These are phyloP conservation scores for Calonectria leucothoes DNA, from an alignment of 2,329 filamentous ascomycete species.

Conservation along the genomic window DNA sequence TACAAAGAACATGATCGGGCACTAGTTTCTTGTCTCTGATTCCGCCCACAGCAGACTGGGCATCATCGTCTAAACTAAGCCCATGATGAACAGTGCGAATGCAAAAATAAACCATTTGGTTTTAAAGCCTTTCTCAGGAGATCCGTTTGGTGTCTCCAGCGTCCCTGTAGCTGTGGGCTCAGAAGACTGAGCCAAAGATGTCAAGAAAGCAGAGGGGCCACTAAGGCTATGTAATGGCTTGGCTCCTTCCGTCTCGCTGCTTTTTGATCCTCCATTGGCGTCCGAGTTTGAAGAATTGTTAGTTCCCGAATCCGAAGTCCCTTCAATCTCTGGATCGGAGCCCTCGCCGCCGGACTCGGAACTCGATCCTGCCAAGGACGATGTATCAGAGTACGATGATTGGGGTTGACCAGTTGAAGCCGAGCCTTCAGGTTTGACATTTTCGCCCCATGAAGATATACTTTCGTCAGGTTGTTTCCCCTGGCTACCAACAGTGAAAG, in stretches of 20 bases:
- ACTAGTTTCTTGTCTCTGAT: background rate
- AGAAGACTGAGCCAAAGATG: background rate
- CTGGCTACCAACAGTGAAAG: background rate
- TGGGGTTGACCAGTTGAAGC: background rate
- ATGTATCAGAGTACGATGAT: background rate
- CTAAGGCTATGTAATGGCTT: too few relatives aligned
- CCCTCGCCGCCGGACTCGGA: background rate
- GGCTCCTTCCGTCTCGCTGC: background rate
- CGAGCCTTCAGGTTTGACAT: background rate
- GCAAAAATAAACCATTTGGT: background rate
- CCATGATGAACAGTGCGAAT: background rate
- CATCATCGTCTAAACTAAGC: background rate
- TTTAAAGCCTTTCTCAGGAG: background rate
- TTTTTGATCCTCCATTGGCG: background rate
- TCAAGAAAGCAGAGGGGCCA: background rate
- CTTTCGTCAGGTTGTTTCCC: background rate
- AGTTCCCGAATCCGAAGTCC: too few relatives aligned
- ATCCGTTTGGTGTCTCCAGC: background rate
- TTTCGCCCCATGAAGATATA: background rate
- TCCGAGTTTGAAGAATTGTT: background rate
- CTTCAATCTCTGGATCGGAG: background rate
- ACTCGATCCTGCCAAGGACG: background rate
- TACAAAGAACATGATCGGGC: background rate
- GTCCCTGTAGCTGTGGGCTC: background rate
- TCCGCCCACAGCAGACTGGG: background rate